Base-by-base conservation (phyloP, 2,329 filamentous ascomycete species). In the Anthostomella pinea region DNA sequence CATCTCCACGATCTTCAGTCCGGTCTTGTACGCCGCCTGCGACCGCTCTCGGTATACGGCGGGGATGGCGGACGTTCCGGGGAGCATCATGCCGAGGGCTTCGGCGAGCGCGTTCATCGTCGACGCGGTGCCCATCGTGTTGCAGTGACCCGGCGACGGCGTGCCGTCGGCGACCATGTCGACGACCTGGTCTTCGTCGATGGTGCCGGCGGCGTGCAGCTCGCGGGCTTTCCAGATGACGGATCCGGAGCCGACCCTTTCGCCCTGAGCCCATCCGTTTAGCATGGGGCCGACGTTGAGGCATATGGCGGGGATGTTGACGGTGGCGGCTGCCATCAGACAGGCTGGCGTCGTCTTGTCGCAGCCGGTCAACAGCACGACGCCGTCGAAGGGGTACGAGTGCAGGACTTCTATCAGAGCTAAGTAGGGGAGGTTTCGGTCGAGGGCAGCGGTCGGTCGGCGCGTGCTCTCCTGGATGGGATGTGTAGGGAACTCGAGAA, bases 71-170 rank as follows among this genome's bases (percentile, higher is more conserved):
- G 70, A 66, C 3, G 69, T 71, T 2, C 70, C 71, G 0, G 70
- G 69, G 0, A 76, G 60, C 0, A 70, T 67, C 67, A 76, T 73
- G 21, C 72, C 72, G 4, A 75, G 57, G 3, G 70, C 69, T 48
- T 75, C 71, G 31, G 70, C 69, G 2, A 73, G 60, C 1, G 70
- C 68, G 43, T 73, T 73, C 69, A 75, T 73, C 1, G 70, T 74
- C 6, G 67, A 69, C 3, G 71, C 71, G 11, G 71, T 75, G 30
- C 70, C 70, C 71, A 75, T 74, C 11, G 69, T 73, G 48, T 73
- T 73, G 50, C 71, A 75, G 43, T 72, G 69, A 23, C 67, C 70
- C 6, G 58, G 65, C 2, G 65, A 71, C 2, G 67, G 69, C 8
- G 68, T 66, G 16, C 66, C 54, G 18, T 37, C 43, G 7, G 55